These are phyloP conservation scores for Picea glauca DNA, from an alignment of 75 land plant genomes.

Conservation along the genomic window DNA sequence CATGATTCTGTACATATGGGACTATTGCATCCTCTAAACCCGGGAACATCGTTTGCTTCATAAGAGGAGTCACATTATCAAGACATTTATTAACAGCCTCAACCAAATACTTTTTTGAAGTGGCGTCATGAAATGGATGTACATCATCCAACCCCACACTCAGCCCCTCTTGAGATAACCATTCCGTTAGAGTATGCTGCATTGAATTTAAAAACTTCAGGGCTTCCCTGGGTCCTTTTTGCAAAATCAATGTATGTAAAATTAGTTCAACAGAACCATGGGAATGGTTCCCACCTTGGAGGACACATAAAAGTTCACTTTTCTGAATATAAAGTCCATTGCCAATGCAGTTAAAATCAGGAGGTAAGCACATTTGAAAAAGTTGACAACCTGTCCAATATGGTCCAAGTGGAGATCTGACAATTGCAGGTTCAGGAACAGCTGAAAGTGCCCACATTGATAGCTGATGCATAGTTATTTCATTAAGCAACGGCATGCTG, in stretches of 20 bases:
- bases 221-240: constrained; percentile 58
- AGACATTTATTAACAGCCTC: constrained; percentile 25
- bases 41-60: constrained; percentile 24
- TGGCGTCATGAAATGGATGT: constrained; percentile 20
- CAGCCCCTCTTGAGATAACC: constrained; percentile 52
- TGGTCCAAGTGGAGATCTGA: constrained; percentile 39
- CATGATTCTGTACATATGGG: constrained; percentile 4
- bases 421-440: constrained; percentile 56
- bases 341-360: constrained; percentile 24
- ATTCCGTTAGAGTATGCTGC: constrained; percentile 67
- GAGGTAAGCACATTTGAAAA: constrained; percentile 55
- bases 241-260: constrained; percentile 26
- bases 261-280: constrained; percentile 9
- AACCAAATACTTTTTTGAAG: constrained; percentile 13
- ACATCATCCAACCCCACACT: constrained; percentile 68
- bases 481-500: constrained; percentile 27
- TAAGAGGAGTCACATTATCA: constrained; percentile 19
- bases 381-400: constrained; percentile 74
- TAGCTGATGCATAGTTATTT: constrained; percentile 59
- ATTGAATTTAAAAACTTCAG: constrained; percentile 52
- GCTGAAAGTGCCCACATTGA: constrained; percentile 37
- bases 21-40: constrained; percentile 22
- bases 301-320: constrained; percentile 38
- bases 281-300: constrained; percentile 11
- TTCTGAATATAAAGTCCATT: constrained; percentile 35